Percentiles rank a stretch among this genome's conserved stretches.
Evolutionary conservation across 164 flowering plant species (phyloP).

Genomic region (Piper betle): DNA sequence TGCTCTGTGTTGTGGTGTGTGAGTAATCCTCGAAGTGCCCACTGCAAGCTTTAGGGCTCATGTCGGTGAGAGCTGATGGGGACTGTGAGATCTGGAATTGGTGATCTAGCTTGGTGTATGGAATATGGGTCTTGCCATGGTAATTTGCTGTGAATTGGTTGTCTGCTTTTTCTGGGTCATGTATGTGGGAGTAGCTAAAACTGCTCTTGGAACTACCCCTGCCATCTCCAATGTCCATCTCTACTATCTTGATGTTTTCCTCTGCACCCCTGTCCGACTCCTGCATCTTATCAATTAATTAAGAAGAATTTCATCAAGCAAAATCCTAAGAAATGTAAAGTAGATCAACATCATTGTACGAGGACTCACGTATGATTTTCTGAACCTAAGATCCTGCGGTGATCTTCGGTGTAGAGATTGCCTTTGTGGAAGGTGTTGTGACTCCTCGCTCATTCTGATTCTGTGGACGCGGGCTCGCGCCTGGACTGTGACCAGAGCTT

Average conservation of each 20-base stretch:
- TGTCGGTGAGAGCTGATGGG: conserved; percentile 57
- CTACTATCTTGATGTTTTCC: conserved; percentile 83
- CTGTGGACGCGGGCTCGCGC: conserved; percentile 76
- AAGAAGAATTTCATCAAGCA: background rate
- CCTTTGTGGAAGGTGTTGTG: conserved; percentile 23
- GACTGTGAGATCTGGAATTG: conserved; percentile 46
- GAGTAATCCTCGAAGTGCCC: conserved; percentile 70
- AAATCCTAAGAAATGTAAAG: background rate
- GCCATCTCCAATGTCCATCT: conserved; percentile 55
- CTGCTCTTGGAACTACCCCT: conserved; percentile 40
- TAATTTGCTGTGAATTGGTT: conserved; percentile 30
- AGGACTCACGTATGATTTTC: conserved; percentile 33
- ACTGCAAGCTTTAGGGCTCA: conserved; percentile 68
- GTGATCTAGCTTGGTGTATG: conserved; percentile 30
- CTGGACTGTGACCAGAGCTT: conserved; percentile 70
- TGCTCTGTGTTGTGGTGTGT: conserved; percentile 61
- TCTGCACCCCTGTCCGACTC: conserved; percentile 47
- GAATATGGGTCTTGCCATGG: conserved; percentile 10
- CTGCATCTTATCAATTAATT: conserved; percentile 15
- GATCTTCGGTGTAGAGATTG: conserved; percentile 39
- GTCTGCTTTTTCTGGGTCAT: conserved; percentile 26
- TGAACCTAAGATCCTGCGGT: conserved; percentile 29
- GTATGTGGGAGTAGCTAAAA: conserved; percentile 42
- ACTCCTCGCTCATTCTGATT: conserved; percentile 42
- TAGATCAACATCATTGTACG: too few relatives aligned